phyloP scores from a whole-genome alignment of 2,329 filamentous ascomycete genomes.

The Nothophaeocryptopus gaeumannii region DNA sequence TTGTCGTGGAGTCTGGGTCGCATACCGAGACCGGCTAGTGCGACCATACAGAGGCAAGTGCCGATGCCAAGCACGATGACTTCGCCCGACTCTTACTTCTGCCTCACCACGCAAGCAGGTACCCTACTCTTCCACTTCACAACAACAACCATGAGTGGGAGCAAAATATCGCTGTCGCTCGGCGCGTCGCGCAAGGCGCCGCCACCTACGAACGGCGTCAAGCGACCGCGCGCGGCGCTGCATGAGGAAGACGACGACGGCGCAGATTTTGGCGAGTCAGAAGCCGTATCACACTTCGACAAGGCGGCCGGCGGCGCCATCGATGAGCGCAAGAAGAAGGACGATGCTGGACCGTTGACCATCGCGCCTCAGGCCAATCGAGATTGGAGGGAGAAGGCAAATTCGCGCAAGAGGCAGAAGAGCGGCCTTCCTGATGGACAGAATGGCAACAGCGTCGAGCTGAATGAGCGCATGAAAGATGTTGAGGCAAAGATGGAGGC shows the following conservation, averaged over 20 bases:
- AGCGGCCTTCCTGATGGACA: constrained; percentile 54
- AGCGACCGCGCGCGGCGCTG: constrained; percentile 42
- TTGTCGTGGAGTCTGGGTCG: no score
- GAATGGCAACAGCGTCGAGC: constrained; percentile 19
- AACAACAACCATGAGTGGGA: constrained; percentile 15
- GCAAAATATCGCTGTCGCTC: constrained; percentile 34
- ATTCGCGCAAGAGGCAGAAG: constrained; percentile 50
- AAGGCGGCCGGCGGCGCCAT: constrained; percentile 50
- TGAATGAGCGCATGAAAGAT: constrained; percentile 26
- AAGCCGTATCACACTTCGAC: constrained; percentile 57
- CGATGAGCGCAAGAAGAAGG: constrained; percentile 35
- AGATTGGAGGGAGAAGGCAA: constrained; percentile 59
- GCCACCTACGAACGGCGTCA: constrained; percentile 37
- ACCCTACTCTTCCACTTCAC: neutral
- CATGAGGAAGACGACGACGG: constrained; percentile 51
- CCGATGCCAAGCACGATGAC: no score
- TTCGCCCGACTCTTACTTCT: neutral
- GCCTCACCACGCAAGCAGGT: neutral
- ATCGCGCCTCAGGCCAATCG: constrained; percentile 60
- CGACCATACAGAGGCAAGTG: no score
- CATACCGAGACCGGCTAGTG: no score
- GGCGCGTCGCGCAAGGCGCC: constrained; percentile 26
- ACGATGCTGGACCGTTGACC: constrained; percentile 48
- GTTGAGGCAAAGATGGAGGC: constrained; percentile 27
- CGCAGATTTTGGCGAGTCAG: constrained; percentile 43